Conservation (phyloP, 2,329 filamentous ascomycete species). For the Calonectria montana region DNA sequence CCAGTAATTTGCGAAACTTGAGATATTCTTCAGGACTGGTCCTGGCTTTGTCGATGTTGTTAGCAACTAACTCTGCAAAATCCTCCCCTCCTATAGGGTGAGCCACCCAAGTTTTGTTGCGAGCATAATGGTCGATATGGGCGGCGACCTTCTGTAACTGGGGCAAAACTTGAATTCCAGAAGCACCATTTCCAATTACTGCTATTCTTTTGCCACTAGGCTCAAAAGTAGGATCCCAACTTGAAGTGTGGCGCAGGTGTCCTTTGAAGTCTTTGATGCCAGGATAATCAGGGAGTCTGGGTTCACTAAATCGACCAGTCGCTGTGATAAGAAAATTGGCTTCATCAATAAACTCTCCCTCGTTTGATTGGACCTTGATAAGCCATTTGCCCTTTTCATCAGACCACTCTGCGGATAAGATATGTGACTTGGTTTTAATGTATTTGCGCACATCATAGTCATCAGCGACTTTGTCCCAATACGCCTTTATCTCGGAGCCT, state of each 20-base stretch:
- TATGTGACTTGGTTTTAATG: not conserved
- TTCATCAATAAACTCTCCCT: not conserved
- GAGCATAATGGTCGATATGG: conserved; percentile 10
- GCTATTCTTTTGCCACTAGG: conserved; percentile 7
- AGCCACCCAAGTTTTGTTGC: conserved; percentile 15
- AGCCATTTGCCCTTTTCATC: conserved; percentile 11
- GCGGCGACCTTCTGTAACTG: conserved; percentile 5
- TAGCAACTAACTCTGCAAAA: conserved; percentile 1
- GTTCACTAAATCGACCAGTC: conserved; percentile 4
- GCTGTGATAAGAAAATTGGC: conserved; percentile 9
- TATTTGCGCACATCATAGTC: conserved; percentile 14
- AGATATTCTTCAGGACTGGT: conserved; percentile 13
- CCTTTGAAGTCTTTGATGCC: conserved; percentile 10
- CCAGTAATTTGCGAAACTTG: conserved; percentile 4
- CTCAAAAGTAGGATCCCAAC: conserved; percentile 10
- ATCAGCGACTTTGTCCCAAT: conserved; percentile 6
- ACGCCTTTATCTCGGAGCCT: conserved; percentile 1
- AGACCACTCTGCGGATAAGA: not conserved
- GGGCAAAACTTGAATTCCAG: conserved; percentile 6
- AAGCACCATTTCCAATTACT: conserved; percentile 7
- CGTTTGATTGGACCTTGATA: not conserved
- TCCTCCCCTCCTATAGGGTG: conserved; percentile 14
- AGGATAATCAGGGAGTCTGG: conserved; percentile 9
- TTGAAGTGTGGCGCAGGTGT: conserved; percentile 4
- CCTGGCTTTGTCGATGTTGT: conserved; percentile 3